Conservation (phyloP, 2,329 filamentous ascomycete genomes). For the Ambrosiella xylebori region DNA sequence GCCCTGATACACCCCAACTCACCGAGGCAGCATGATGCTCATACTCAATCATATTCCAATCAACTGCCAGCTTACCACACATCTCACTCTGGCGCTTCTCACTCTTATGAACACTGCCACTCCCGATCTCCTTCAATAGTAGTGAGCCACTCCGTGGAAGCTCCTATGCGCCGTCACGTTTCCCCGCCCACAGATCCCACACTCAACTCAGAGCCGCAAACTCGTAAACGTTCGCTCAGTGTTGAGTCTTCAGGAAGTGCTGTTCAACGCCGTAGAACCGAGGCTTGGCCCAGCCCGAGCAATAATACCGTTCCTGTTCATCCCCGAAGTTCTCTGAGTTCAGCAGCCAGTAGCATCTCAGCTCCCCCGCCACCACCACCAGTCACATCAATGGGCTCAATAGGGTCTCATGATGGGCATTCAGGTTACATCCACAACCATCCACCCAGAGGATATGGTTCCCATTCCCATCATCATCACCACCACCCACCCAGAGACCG, state of each 20-base stretch:
- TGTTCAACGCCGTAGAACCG: conserved; percentile 5
- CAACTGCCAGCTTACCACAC: background rate
- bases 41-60: background rate
- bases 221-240: conserved; percentile 10
- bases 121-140: background rate
- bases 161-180: background rate
- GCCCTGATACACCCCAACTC: too few species aligned
- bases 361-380: background rate
- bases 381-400: background rate
- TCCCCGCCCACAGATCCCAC: background rate
- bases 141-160: background rate
- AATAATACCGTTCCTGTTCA: background rate
- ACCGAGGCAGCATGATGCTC: background rate
- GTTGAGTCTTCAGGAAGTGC: background rate
- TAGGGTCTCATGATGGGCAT: background rate
- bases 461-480: conserved; percentile 2
- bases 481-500: background rate
- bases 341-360: background rate
- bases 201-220: background rate
- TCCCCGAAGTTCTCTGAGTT: background rate
- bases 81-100: background rate
- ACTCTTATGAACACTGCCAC: background rate
- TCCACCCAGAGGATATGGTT: background rate
- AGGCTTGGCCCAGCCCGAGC: background rate
- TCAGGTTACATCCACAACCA: background rate